Conservation (phyloP, 2,329 filamentous ascomycete species). For the Fusarium citri region DNA sequence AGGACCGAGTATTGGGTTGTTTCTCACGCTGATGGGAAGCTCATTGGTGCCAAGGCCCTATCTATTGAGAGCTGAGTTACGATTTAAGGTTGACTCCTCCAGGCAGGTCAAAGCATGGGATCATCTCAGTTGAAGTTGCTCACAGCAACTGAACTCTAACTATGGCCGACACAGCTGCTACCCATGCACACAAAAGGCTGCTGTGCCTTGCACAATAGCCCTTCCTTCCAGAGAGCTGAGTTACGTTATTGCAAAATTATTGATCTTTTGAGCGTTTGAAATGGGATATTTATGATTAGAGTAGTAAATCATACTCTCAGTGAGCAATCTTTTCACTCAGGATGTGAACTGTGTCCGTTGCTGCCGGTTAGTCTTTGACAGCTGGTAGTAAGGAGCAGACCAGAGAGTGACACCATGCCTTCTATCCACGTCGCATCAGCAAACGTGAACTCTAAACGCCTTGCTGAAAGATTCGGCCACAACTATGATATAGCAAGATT, state of each 20-base stretch:
- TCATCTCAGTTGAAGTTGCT: no score
- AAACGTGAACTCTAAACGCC: neutral
- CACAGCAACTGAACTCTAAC: no score
- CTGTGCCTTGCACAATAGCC: no score
- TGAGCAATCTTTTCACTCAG: neutral
- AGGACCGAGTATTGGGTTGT: constrained; percentile 85
- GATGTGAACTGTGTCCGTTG: no score
- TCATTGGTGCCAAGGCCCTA: constrained; percentile 84
- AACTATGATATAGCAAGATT: neutral
- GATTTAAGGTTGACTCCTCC: no score
- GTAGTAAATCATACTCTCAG: neutral
- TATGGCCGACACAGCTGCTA: no score
- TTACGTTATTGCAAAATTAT: neutral
- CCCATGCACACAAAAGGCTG: no score
- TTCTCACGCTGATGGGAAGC: constrained; percentile 67
- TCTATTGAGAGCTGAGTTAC: constrained; percentile 70
- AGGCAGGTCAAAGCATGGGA: no score
- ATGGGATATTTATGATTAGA: neutral
- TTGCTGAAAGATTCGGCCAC: neutral
- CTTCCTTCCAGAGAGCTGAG: neutral
- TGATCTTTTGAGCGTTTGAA: constrained; percentile 1
- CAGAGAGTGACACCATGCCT: neutral
- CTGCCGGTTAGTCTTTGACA: neutral
- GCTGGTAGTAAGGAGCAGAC: neutral
- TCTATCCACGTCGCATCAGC: neutral